Conservation (phyloP, 2,329 filamentous ascomycete genomes). For the Aspergillus thermomutatus region DNA sequence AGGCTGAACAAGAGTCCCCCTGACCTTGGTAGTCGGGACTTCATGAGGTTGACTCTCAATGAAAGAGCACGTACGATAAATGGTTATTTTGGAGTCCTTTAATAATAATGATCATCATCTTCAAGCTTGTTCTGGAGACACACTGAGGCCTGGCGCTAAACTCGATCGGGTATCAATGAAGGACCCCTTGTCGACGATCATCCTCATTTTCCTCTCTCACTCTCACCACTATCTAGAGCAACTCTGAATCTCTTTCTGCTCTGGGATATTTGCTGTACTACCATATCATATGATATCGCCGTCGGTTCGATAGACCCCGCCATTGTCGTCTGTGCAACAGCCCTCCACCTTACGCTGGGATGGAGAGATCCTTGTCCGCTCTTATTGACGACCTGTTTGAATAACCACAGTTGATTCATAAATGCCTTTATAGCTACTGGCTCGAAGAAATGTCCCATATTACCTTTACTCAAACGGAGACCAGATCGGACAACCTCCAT, state of each 20-base stretch:
- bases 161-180: neutral
- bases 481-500: conserved; percentile 25
- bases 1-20: conserved; percentile 16
- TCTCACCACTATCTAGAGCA: neutral
- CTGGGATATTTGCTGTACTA: too few relatives aligned
- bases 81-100: neutral
- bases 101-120: neutral
- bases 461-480: conserved; percentile 26
- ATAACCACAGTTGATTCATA: neutral
- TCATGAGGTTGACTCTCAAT: conserved; percentile 13
- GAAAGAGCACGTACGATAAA: neutral
- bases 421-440: neutral
- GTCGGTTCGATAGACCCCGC: neutral
- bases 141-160: neutral
- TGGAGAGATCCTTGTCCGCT: neutral
- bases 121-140: neutral
- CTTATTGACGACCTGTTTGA: neutral
- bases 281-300: neutral
- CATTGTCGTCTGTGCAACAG: neutral
- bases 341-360: neutral
- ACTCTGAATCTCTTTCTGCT: neutral
- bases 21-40: conserved; percentile 11
- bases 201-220: conserved; percentile 6
- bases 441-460: conserved; percentile 29
- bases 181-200: conserved; percentile 4